Conservation (phyloP, 2,329 filamentous ascomycete genomes). For the Monascus ruber region DNA sequence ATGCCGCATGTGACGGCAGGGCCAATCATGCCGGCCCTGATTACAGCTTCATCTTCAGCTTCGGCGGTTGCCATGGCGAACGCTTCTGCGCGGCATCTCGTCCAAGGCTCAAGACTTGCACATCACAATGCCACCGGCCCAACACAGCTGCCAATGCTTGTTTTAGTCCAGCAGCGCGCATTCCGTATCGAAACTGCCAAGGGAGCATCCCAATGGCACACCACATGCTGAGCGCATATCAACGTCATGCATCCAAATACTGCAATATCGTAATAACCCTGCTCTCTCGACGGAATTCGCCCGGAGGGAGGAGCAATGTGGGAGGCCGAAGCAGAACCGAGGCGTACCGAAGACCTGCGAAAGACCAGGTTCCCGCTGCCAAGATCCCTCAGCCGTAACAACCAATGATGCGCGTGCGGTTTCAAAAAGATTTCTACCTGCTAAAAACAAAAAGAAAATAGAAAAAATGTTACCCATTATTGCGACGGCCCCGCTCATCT, state of each 20-base stretch:
- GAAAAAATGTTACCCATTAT: slow-evolving; percentile 15
- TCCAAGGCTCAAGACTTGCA: too few relatives aligned
- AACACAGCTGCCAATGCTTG: too few relatives aligned
- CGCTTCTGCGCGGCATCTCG: too few relatives aligned
- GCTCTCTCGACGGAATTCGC: slow-evolving; percentile 12
- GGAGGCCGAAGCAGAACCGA: slow-evolving; percentile 18
- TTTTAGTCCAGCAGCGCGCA: too few relatives aligned
- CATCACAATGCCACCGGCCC: too few relatives aligned
- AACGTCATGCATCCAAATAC: slow-evolving; percentile 11
- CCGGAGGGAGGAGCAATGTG: too few relatives aligned
- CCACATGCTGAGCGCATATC: slow-evolving; percentile 10
- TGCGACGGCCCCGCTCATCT: slow-evolving; percentile 9
- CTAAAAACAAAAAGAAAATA: slow-evolving; percentile 20
- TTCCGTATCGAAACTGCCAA: too few relatives aligned
- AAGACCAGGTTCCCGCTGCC: slow-evolving; percentile 15
- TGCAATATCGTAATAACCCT: background rate
- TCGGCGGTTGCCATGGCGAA: too few relatives aligned
- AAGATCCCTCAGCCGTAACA: slow-evolving; percentile 5
- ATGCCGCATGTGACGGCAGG: slow-evolving; percentile 11
- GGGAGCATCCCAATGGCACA: background rate
- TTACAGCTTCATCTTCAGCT: background rate
- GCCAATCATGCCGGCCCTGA: slow-evolving; percentile 8
- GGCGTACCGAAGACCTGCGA: slow-evolving; percentile 18
- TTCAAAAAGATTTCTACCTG: slow-evolving; percentile 13
- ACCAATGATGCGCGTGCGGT: slow-evolving; percentile 17